Evolutionary conservation across 257 asterid species (phyloP), one percentile per base, ranked within the genome.

Genomic region (Thymus quinquecostatus): DNA sequence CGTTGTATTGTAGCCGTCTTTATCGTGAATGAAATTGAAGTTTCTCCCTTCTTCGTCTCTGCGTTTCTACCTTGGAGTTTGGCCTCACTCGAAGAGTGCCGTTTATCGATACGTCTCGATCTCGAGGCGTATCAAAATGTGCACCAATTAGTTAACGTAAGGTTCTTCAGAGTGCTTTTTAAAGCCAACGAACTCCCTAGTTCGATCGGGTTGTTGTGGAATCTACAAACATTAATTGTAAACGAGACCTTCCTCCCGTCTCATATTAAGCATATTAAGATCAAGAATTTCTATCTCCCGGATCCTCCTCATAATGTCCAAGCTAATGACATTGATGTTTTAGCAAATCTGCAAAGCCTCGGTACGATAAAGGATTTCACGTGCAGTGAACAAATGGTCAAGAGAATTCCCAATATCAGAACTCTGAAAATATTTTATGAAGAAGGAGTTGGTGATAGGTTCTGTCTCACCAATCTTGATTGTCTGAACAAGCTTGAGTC

Each of bases 311-410:
- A 0, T 3, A 4, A 2, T n/a, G n/a, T n/a, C 10, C 13, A 48
- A 2, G 50, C n/a, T n/a, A n/a, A 14, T 8, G 51, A 61, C 32
- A 36, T 13, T n/a, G 49, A 38, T 36, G 2, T 38, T 4, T 10
- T 48, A 51, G 50, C 8, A 21, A 61, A 61, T 45, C 14, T 61
- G 21, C 67, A 61, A 5, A 14, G 51, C 1, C 49, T 61, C 6
- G 3, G 1, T 1, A 6, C 0, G 8, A 10, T 61, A 9, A 5
- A 3, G 12, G 1, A 61, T 34, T 38, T 60, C 28, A 4, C 11
- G 10, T 60, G 12, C 7, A 36, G 44, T 4, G 65, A 60, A 60
- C 47, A 60, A 32, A 51, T 61, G 67, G 51, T 61, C n/a, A 61
- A n/a, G n/a, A n/a, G n/a, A n/a, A n/a, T n/a, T n/a, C n/a, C n/a